Evolutionary conservation across 2,329 filamentous ascomycete genomes (phyloP).

Genomic region (Fusarium siculi): DNA sequence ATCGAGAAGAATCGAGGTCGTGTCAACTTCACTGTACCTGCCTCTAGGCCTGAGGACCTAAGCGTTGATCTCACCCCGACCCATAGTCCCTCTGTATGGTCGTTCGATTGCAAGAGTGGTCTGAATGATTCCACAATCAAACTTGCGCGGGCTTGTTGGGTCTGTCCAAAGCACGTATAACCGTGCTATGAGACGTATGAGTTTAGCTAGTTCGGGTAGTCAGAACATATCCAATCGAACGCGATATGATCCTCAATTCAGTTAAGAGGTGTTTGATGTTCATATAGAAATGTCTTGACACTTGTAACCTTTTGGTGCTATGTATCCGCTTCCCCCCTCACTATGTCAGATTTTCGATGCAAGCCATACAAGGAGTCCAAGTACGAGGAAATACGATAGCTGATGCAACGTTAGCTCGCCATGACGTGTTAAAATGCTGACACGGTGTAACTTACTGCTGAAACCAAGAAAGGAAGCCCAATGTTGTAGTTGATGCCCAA

Average conservation of each 20-base stretch:
- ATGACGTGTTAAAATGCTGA: fast-evolving
- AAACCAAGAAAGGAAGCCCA: not conserved
- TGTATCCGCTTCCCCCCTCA: not conserved
- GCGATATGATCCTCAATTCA: not conserved
- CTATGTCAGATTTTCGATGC: not conserved
- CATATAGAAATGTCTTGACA: too few species aligned
- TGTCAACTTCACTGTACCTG: constrained; percentile 1
- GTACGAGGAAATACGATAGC: not conserved
- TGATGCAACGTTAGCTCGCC: not conserved
- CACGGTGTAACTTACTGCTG: not conserved
- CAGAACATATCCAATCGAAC: too few species aligned
- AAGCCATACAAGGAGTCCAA: not conserved
- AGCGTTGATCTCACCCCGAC: not conserved
- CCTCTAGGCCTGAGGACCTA: not conserved
- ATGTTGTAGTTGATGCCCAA: not conserved
- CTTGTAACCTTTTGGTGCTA: not conserved
- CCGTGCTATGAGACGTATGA: not conserved
- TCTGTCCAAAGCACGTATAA: not conserved
- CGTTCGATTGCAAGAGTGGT: not conserved
- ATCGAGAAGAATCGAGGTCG: constrained; percentile 1
- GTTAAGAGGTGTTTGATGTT: too few species aligned
- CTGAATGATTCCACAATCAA: not conserved
- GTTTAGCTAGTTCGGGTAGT: too few species aligned
- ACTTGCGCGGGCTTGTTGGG: not conserved
- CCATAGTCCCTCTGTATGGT: not conserved